Evolutionary conservation across 73 alveolate species (phyloP).

Genomic region (Blepharisma stoltei): DNA sequence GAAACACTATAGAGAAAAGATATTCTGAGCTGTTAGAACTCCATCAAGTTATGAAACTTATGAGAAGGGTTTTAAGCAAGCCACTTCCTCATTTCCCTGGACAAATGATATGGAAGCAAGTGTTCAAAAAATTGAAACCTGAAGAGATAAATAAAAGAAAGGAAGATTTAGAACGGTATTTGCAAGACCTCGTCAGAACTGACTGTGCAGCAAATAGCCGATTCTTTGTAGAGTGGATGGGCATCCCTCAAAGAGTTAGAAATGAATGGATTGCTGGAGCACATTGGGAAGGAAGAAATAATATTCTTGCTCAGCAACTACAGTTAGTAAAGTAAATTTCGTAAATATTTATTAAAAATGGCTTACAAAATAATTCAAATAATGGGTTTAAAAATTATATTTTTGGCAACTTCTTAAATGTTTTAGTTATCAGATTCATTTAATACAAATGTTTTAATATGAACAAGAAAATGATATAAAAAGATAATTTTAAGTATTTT

Average conservation of each 20-base stretch:
- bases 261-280: background rate
- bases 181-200: background rate
- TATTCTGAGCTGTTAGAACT: background rate
- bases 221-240: background rate
- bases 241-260: background rate
- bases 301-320: too few species aligned
- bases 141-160: background rate
- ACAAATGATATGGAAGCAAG: background rate
- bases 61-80: background rate
- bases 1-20: background rate
- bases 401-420: too few species aligned
- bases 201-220: background rate
- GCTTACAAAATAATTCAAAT: too few species aligned
- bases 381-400: too few species aligned
- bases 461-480: too few species aligned
- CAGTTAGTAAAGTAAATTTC: too few species aligned
- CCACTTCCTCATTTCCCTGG: background rate
- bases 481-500: too few species aligned
- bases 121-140: background rate
- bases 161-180: background rate
- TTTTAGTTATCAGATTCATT: too few species aligned
- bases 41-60: conserved; percentile 5
- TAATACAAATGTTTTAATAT: too few species aligned
- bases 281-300: background rate
- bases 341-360: too few species aligned